Evolutionary conservation across 805 yeast species (phyloP), one percentile per base, ranked within the genome.

Genomic region (Kregervanrija pseudodelftensis): DNA sequence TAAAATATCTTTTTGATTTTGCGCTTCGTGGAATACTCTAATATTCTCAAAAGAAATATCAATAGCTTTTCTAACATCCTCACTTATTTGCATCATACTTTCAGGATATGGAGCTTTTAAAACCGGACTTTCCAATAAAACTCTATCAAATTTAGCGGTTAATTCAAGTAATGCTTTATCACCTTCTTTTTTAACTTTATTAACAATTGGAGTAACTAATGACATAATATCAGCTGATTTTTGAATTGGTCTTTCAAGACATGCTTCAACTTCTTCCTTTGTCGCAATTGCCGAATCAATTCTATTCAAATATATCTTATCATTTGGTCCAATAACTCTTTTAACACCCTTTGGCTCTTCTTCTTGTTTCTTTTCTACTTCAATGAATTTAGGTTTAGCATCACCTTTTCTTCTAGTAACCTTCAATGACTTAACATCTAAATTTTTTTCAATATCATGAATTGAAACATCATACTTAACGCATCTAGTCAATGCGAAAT

Each of bases 341-440:
- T 53, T 57, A 30, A 16, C 39, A 44, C 49, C 47, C 11, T 57
- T 51, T n/a, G 49, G 46, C 12, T 47, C 49, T 8, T 42, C 42
- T 31, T 46, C 50, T 36, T 36, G 50, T 30, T 41, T 45, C 22
- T 47, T 41, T 32, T 43, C 42, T 11, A 47, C 52, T 41, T 57
- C 51, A 41, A 79, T 49, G 65, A 84, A 93, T 60, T 82, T 80
- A 17, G 86, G 80, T 66, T 91, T 91, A 38, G 99, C 98, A 67
- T 93, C 96, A 43, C 99, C 99, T 66, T 81, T 84, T 62, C 99
- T 78, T 67, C 99, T 79, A 2, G 95, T 80, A 47, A 93, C 88
- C 66, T 91, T 91, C 58, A 82, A 67, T 39, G 87, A 76, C 71
- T 93, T 93, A 60, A 81, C 64, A 59, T 87, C 90, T 59, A 93